Evolutionary conservation across 2,329 filamentous ascomycete species (phyloP).

Genomic region (Fusarium marasasianum): DNA sequence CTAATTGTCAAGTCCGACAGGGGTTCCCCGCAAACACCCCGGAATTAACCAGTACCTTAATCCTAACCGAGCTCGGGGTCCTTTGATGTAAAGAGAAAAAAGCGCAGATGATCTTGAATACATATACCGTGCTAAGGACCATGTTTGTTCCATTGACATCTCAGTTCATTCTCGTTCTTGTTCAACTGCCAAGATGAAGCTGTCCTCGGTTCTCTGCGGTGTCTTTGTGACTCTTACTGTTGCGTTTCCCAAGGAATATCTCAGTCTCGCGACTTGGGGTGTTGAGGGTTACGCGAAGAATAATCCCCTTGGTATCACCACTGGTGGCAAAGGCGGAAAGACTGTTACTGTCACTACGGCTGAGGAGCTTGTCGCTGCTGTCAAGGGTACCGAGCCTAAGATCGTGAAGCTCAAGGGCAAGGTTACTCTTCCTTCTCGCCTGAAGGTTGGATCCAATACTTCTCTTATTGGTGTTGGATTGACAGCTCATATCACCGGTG

Average conservation of each 20-base stretch:
- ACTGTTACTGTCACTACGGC: constrained; percentile 57
- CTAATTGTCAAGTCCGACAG: constrained; percentile 20
- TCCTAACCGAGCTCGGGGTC: constrained; percentile 7
- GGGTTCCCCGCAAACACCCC: constrained; percentile 30
- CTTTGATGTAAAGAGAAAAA: not conserved
- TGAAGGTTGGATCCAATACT: constrained; percentile 57
- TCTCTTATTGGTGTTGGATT: constrained; percentile 51
- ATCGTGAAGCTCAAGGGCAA: constrained; percentile 54
- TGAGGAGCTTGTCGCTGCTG: constrained; percentile 55
- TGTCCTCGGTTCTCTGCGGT: constrained; percentile 14
- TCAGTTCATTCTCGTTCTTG: not conserved
- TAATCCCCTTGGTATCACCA: constrained; percentile 51
- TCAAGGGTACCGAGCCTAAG: constrained; percentile 52
- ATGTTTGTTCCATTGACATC: not conserved
- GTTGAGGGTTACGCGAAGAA: constrained; percentile 45
- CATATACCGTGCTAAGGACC: not conserved
- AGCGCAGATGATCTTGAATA: not conserved
- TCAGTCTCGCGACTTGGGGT: constrained; percentile 36
- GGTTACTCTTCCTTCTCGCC: constrained; percentile 48
- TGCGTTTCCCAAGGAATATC: constrained; percentile 32
- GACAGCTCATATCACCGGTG: constrained; percentile 49
- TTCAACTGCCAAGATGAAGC: constrained; percentile 24
- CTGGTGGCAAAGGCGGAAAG: constrained; percentile 55
- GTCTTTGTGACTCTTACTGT: constrained; percentile 19
- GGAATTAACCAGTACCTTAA: not conserved